Evolutionary conservation across 768 basidiomycete genomes (phyloP), one percentile per base, ranked within the genome.

Genomic region (Paxillus involutus): DNA sequence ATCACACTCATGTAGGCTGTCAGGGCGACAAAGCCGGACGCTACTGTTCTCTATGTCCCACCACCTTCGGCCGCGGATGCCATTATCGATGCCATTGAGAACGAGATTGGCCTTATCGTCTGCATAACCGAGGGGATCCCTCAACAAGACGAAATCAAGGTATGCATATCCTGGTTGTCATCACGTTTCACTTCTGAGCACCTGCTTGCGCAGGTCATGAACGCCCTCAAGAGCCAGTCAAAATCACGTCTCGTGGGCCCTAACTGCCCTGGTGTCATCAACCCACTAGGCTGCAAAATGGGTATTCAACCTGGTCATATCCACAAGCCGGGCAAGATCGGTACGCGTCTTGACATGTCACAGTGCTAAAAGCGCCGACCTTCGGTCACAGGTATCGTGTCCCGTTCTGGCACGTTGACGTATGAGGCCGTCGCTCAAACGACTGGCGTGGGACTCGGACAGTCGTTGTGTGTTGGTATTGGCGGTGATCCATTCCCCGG

Each of bases 341-440:
- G 95, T 91, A 62, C 33, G 81, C 68, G 3, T 13, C 41, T 30
- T 30, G 37, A 41, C 17, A 24, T 12, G n/a, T 14, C 19, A 3
- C 19, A 16, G 3, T 9, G 11, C 41, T 8, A 43, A 39, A 19
- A 17, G 21, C 4, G 26, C 14, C 17, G 30, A 51, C 13, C 41
- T 44, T 33, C 47, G 40, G 1, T 19, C 44, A 14, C 55, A 94
- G 92, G 92, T 52, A 94, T 97, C 60, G 94, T 95, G 46, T 96
- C 94, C 29, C 90, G 94, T 49, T 96, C 94, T 33, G 94, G 94
- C 49, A 97, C 94, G 9, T 75, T 99, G 67, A 98, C 97, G 6
- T 99, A 99, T 71, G 97, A 99, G 77, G 95, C 97, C 52, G 97
- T 98, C 66, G 94, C 90, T 45, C 95, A 98, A 73, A 99, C 96